Conservation (phyloP, 2,329 filamentous ascomycete species). For the Scedosporium dehoogii region DNA sequence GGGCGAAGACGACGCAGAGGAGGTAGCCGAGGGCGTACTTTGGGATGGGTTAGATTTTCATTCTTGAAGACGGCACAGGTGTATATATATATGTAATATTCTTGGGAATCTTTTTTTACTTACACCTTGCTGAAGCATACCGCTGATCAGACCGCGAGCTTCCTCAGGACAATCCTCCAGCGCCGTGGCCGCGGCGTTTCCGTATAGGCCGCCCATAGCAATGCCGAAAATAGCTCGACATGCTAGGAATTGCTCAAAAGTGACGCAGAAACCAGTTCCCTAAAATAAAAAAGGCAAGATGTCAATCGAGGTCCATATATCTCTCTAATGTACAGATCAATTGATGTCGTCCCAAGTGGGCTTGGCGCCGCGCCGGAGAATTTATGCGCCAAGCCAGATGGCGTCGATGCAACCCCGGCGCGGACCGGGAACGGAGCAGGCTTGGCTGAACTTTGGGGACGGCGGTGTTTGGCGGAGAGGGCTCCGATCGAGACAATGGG, state of each 20-base stretch:
- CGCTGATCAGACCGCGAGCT: conserved; percentile 63
- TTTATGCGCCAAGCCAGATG: not conserved
- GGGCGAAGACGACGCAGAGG: conserved; percentile 45
- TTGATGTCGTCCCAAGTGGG: not conserved
- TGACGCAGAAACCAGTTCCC: conserved; percentile 62
- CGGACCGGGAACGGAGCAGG: not conserved
- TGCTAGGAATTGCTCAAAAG: conserved; percentile 62
- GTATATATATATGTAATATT: not conserved
- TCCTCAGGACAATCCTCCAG: conserved; percentile 63
- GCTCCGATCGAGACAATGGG: too few relatives aligned
- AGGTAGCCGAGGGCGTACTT: conserved; percentile 58
- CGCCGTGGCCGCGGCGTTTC: conserved; percentile 69
- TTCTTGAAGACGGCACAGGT: too few relatives aligned
- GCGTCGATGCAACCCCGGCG: not conserved
- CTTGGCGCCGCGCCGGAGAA: not conserved
- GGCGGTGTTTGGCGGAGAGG: not conserved
- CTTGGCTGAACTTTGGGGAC: not conserved
- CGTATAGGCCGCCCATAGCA: conserved; percentile 74
- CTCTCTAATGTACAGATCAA: not conserved
- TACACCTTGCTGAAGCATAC: conserved; percentile 63
- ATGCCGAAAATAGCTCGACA: conserved; percentile 68
- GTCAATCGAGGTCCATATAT: not conserved
- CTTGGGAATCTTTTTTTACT: conserved; percentile 11
- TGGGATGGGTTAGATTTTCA: too few relatives aligned
- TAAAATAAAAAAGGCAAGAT: not conserved